phyloP scores from a whole-genome alignment of 2,329 filamentous ascomycete genomes.

The Fusarium dimerum region DNA sequence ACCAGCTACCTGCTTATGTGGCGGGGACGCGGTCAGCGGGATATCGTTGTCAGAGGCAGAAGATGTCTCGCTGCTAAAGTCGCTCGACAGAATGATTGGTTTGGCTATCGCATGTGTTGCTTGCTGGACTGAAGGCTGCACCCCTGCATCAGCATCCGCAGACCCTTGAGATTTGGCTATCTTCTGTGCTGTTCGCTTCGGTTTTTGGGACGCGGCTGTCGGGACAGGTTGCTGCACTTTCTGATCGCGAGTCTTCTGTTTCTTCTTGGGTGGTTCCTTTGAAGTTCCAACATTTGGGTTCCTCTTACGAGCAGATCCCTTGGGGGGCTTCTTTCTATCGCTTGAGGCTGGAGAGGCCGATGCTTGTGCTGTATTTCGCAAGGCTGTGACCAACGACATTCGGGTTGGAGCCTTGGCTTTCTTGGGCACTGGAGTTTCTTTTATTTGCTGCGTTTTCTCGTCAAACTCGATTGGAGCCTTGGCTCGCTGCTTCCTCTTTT shows the following conservation, averaged over 20 bases:
- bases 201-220: not conserved
- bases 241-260: not conserved
- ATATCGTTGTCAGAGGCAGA: too few relatives aligned
- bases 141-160: not conserved
- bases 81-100: too few relatives aligned
- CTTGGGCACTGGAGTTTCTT: slow-evolving; percentile 8
- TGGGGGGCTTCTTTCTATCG: slow-evolving; percentile 10
- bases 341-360: slow-evolving; percentile 16
- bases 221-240: not conserved
- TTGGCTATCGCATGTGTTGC: too few relatives aligned
- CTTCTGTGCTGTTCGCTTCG: not conserved
- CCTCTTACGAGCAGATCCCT: slow-evolving; percentile 1
- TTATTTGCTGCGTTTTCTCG: slow-evolving; percentile 30
- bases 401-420: not conserved
- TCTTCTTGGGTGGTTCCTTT: not conserved
- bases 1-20: too few relatives aligned
- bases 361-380: slow-evolving; percentile 13
- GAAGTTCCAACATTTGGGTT: not conserved
- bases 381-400: slow-evolving; percentile 14
- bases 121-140: too few relatives aligned
- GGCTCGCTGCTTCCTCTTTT: slow-evolving; percentile 34
- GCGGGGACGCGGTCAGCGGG: too few relatives aligned
- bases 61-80: too few relatives aligned
- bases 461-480: slow-evolving; percentile 38
- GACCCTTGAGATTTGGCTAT: not conserved